Conservation (phyloP, 139 green algal genomes). For the Chlamydomonas asymmetrica region DNA sequence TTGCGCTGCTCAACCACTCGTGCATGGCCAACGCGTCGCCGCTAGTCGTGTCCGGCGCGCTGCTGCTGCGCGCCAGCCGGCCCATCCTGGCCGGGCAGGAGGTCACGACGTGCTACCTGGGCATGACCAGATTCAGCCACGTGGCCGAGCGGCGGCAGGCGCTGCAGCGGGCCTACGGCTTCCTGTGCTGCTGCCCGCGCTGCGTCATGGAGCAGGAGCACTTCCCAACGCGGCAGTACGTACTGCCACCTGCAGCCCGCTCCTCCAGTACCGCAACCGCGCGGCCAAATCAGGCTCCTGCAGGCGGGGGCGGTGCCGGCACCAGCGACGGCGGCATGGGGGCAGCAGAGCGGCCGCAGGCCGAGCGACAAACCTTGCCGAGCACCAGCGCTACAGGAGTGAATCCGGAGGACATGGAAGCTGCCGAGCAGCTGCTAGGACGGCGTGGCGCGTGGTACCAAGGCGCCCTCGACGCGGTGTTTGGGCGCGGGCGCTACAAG, state of each 20-base stretch:
- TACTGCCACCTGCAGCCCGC: too few relatives aligned
- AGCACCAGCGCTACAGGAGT: too few relatives aligned
- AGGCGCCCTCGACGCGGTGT: not conserved
- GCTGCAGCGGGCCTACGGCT: constrained; percentile 17
- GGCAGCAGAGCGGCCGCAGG: too few relatives aligned
- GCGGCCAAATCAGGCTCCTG: too few relatives aligned
- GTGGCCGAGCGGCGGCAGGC: constrained; percentile 6
- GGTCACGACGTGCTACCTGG: constrained; percentile 13
- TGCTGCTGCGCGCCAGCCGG: constrained; percentile 6
- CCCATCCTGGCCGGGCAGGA: constrained; percentile 6
- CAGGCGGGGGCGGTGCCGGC: too few relatives aligned
- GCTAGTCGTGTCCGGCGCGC: constrained; percentile 8
- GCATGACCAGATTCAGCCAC: not conserved
- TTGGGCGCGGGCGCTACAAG: constrained; percentile 3
- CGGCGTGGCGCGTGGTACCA: not conserved
- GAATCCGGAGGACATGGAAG: constrained; percentile 3
- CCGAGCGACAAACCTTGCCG: too few relatives aligned
- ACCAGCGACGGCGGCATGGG: too few relatives aligned
- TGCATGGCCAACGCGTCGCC: constrained; percentile 12
- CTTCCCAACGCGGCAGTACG: constrained; percentile 17
- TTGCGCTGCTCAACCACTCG: constrained; percentile 24
- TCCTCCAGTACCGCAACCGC: too few relatives aligned
- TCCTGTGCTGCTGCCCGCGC: constrained; percentile 28
- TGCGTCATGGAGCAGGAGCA: constrained; percentile 19
- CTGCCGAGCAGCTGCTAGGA: not conserved